Base-by-base conservation (phyloP, 2,329 filamentous ascomycete species). In the Diaporthe caulivora region DNA sequence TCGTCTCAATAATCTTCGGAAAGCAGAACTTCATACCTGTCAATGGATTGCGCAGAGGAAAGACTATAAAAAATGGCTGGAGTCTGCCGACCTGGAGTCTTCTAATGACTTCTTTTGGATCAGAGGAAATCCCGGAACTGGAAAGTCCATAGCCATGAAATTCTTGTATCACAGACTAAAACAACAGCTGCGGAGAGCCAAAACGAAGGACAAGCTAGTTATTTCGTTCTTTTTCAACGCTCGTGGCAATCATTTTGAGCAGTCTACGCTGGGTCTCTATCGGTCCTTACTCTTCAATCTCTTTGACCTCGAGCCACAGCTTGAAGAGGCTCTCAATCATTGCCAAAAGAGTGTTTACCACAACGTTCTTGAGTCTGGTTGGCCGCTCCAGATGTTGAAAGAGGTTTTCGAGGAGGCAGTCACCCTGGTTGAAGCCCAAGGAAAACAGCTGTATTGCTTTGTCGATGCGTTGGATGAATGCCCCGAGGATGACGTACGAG, bases 141-240 rank as follows among this genome's bases (percentile, higher is more conserved):
- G 85, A 0, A 89, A 88, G 70, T 88, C 84, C 0, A 87, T 83
- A 0, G 71, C 86, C 4, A 86, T 87, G 83, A 87, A 86, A 64
- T 86, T 83, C 58, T 76, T 78, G 0, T 78, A 42, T n/a, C 40
- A 51, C 17, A 44, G 3, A 34, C 18, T 49, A 15, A 75, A 40
- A 70, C 72, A 26, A 68, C 74, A 51, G 57, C 76, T 49, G 34
- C 55, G 75, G n/a, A 75, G 75, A 24, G 75, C 67, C 26, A 78
- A 76, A 31, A 34, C 4, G 10, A 13, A 62, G 3, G 74, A 77
- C 18, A 72, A 74, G 1, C 53, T 80, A 0, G 75, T 84, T 0
- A 71, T 86, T 1, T 84, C 82, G 0, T 88, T 87, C 78, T 89
- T 88, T 78, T 88, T 88, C 80, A 85, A 87, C 71, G 86, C 86